These are phyloP conservation scores for Salix suchowensis DNA, from an alignment of 345 rosid species.

Conservation along the genomic window DNA sequence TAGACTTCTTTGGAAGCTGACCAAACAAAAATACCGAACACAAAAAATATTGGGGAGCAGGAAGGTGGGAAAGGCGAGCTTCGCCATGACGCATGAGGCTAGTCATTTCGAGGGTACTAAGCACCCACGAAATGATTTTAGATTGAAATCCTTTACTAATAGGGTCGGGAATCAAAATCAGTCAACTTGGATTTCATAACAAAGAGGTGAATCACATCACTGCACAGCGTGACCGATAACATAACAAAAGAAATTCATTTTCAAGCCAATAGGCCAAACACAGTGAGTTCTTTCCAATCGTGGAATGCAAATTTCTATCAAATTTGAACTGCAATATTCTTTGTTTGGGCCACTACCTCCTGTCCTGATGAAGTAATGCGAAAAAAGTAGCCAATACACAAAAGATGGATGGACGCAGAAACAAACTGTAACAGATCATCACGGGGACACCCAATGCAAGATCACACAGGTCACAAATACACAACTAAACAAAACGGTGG, in stretches of 20 bases:
- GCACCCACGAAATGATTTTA: too few species aligned
- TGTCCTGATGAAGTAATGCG: neutral
- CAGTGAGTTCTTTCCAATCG: neutral
- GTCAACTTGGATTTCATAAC: too few species aligned
- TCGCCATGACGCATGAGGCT: too few species aligned
- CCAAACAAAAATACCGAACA: neutral
- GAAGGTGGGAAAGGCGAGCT: neutral
- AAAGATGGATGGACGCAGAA: neutral
- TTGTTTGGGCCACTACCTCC: neutral
- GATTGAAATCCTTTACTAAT: too few species aligned
- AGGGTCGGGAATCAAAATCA: too few species aligned
- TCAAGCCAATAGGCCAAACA: neutral
- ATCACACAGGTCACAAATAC: neutral
- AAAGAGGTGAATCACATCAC: neutral
- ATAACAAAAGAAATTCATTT: neutral
- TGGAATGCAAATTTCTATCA: neutral
- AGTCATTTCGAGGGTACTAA: too few species aligned
- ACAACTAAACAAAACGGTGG: neutral
- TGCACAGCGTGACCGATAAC: neutral
- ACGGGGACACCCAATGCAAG: neutral
- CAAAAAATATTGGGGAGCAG: neutral
- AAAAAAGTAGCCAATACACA: neutral
- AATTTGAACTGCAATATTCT: neutral
- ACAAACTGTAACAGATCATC: neutral
- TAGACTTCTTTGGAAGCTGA: neutral